Evolutionary conservation across 345 rosid genomes (phyloP).

Genomic region (Cardamine resedifolia): DNA sequence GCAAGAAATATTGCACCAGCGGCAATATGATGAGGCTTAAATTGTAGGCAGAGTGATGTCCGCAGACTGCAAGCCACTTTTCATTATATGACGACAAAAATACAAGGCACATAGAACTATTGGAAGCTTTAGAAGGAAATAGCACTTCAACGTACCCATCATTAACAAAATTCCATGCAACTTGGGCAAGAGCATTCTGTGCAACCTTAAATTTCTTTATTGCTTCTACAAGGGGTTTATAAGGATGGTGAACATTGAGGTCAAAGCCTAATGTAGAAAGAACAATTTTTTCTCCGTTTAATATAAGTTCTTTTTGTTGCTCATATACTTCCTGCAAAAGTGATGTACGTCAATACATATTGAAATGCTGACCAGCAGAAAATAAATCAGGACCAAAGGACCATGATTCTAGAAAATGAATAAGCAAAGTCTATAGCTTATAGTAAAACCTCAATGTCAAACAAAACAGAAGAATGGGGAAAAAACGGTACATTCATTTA

Average conservation of each 20-base stretch:
- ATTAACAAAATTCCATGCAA: conserved; percentile 97
- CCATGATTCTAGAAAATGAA: neutral
- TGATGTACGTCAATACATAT: conserved; percentile 7
- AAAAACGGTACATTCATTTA: neutral
- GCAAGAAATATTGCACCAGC: conserved; percentile 99
- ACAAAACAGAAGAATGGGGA: neutral
- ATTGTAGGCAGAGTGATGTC: conserved; percentile 99
- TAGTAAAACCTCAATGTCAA: neutral
- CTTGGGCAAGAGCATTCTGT: conserved; percentile 95
- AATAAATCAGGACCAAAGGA: neutral
- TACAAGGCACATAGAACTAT: conserved; percentile 43
- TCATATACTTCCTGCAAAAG: conserved; percentile 77
- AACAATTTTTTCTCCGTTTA: conserved; percentile 85
- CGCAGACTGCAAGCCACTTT: conserved; percentile 93
- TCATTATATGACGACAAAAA: conserved; percentile 50
- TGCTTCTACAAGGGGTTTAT: conserved; percentile 95
- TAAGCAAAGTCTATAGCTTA: neutral
- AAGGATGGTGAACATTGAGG: conserved; percentile 87
- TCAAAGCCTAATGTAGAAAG: conserved; percentile 92
- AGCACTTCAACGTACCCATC: conserved; percentile 75
- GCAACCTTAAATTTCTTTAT: conserved; percentile 96
- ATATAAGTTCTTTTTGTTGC: conserved; percentile 86
- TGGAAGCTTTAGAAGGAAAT: conserved; percentile 34
- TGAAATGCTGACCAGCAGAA: neutral
- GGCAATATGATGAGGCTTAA: conserved; percentile 98